Percentiles rank a stretch among this genome's conserved stretches.
Evolutionary conservation across 2,329 filamentous ascomycete species (phyloP).

Genomic region (Ophiosphaerella korrae): DNA sequence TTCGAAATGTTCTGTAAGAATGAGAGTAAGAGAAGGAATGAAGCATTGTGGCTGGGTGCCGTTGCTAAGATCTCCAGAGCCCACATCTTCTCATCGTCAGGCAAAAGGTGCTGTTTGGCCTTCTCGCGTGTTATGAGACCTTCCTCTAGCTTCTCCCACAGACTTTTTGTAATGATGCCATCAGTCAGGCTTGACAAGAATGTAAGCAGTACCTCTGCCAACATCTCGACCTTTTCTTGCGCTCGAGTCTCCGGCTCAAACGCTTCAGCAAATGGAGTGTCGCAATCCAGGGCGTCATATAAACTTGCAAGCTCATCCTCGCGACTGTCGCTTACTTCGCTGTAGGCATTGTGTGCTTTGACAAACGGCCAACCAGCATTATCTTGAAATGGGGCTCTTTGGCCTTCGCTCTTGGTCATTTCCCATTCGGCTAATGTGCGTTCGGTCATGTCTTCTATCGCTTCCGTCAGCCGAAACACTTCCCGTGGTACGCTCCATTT

Average conservation of each 20-base stretch:
- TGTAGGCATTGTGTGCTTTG: slow-evolving; percentile 24
- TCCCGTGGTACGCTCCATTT: slow-evolving; percentile 85
- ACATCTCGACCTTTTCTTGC: slow-evolving; percentile 72
- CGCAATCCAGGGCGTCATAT: slow-evolving; percentile 74
- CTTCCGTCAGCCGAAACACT: slow-evolving; percentile 86
- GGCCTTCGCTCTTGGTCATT: slow-evolving; percentile 56
- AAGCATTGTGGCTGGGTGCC: slow-evolving; percentile 78
- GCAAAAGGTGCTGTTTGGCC: slow-evolving; percentile 45
- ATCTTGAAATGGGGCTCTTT: slow-evolving; percentile 58
- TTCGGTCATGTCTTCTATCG: slow-evolving; percentile 66
- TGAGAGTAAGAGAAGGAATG: slow-evolving; percentile 83
- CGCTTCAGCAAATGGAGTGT: slow-evolving; percentile 63
- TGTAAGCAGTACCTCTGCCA: slow-evolving; percentile 71
- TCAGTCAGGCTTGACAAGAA: slow-evolving; percentile 79
- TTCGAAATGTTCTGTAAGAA: slow-evolving; percentile 68
- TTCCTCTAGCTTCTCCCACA: slow-evolving; percentile 63
- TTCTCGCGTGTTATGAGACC: slow-evolving; percentile 45
- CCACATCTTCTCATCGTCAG: slow-evolving; percentile 63
- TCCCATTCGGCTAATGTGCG: slow-evolving; percentile 66
- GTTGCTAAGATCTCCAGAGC: slow-evolving; percentile 75
- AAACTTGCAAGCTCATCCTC: slow-evolving; percentile 53
- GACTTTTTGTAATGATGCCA: slow-evolving; percentile 71
- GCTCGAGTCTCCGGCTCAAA: slow-evolving; percentile 65
- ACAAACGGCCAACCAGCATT: slow-evolving; percentile 66
- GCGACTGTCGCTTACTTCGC: slow-evolving; percentile 52